These are phyloP conservation scores for Colletotrichum zoysiae DNA, from an alignment of 2,329 filamentous ascomycete genomes.

Conservation along the genomic window DNA sequence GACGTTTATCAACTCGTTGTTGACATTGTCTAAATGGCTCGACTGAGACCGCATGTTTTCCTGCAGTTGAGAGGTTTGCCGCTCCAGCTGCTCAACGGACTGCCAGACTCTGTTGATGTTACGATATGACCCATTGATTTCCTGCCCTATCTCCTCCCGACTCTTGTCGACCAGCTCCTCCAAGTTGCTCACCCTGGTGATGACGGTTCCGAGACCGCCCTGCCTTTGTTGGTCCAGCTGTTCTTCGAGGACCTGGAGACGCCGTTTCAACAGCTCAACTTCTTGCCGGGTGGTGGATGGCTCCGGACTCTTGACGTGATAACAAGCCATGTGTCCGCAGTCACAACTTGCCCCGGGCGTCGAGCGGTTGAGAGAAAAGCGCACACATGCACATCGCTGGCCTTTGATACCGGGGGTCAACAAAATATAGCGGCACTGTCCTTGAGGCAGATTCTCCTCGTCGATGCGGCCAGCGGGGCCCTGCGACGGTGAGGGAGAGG, in stretches of 20 bases:
- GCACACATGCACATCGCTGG: constrained; percentile 69
- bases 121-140: constrained; percentile 67
- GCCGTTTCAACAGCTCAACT: constrained; percentile 62
- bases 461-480: constrained; percentile 49
- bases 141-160: constrained; percentile 63
- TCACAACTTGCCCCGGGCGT: constrained; percentile 68
- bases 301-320: constrained; percentile 64
- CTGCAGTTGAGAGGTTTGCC: constrained; percentile 52
- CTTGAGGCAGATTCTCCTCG: constrained; percentile 64
- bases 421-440: constrained; percentile 71
- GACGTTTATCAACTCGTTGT: constrained; percentile 59
- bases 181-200: constrained; percentile 61
- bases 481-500: constrained; percentile 48
- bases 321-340: constrained; percentile 72
- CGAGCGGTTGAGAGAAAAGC: constrained; percentile 67
- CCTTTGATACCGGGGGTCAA: constrained; percentile 68
- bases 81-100: constrained; percentile 60
- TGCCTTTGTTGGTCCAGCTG: constrained; percentile 55
- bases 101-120: constrained; percentile 68
- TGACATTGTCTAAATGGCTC: constrained; percentile 56
- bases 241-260: constrained; percentile 59
- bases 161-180: constrained; percentile 68
- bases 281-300: constrained; percentile 59
- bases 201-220: constrained; percentile 54
- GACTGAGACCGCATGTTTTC: constrained; percentile 55